phyloP scores from a whole-genome alignment of 2,329 filamentous ascomycete species.

The Coniosporium tulheliwenetii region DNA sequence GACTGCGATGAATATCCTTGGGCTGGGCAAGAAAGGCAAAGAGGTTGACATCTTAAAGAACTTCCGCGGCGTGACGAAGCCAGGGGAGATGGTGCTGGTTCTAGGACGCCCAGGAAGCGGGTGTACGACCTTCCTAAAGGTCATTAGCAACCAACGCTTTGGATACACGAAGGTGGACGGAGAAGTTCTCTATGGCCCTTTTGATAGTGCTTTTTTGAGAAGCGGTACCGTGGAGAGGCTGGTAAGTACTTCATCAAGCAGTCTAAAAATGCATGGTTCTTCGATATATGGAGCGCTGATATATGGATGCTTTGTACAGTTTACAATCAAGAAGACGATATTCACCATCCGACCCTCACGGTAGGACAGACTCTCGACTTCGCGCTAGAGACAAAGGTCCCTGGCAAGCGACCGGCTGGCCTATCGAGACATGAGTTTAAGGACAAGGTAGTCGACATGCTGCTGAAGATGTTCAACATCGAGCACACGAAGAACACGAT shows the following conservation, averaged over 20 bases:
- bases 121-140: constrained; percentile 39
- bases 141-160: constrained; percentile 38
- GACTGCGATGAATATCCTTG: constrained; percentile 47
- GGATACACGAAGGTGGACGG: constrained; percentile 48
- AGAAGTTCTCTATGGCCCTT: constrained; percentile 63
- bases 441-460: constrained; percentile 53
- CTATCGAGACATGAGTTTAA: constrained; percentile 63
- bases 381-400: constrained; percentile 71
- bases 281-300: too few relatives aligned
- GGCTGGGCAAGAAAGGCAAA: constrained; percentile 48
- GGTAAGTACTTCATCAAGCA: constrained; percentile 61
- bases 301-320: constrained; percentile 22
- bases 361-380: constrained; percentile 80
- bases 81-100: constrained; percentile 81
- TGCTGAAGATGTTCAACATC: constrained; percentile 89
- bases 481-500: constrained; percentile 75
- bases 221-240: constrained; percentile 63
- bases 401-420: constrained; percentile 61
- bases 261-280: constrained; percentile 25
- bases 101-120: constrained; percentile 56
- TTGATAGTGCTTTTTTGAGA: constrained; percentile 53
- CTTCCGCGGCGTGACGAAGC: constrained; percentile 51
- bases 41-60: constrained; percentile 60
- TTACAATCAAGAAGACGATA: constrained; percentile 76
- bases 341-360: constrained; percentile 72